phyloP scores from a whole-genome alignment of 129 eudicot species.

The Oenanthe sinensis region DNA sequence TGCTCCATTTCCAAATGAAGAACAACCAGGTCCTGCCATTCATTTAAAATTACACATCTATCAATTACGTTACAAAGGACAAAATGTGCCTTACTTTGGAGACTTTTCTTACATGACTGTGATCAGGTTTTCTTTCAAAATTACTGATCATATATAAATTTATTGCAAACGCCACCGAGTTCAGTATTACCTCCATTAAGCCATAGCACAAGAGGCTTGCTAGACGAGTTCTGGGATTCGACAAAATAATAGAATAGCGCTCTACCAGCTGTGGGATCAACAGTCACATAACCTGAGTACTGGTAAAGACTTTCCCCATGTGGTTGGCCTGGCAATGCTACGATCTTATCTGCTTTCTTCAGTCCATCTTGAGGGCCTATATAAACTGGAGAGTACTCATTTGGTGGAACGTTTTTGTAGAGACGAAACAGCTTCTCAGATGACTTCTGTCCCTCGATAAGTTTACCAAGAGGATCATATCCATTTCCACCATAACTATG shows the following conservation, averaged over 20 bases:
- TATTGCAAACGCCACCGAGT: background rate
- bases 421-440: constrained; percentile 4
- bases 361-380: constrained; percentile 44
- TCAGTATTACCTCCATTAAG: constrained; percentile 59
- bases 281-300: constrained; percentile 68
- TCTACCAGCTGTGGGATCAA: constrained; percentile 42
- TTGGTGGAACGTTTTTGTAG: constrained; percentile 2
- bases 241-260: constrained; percentile 49
- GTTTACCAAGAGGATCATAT: constrained; percentile 30
- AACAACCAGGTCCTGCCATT: constrained; percentile 4
- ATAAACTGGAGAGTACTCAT: constrained; percentile 25
- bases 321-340: constrained; percentile 60
- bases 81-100: no score
- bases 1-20: constrained; percentile 6
- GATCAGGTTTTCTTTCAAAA: background rate
- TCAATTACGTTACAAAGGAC: background rate
- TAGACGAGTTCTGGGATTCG: constrained; percentile 35
- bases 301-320: constrained; percentile 36
- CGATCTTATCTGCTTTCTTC: constrained; percentile 42
- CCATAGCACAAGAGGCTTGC: constrained; percentile 64
- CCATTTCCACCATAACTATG: constrained; percentile 30
- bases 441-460: constrained; percentile 18
- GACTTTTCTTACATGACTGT: background rate
- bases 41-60: background rate
- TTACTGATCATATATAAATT: background rate